These are phyloP conservation scores for Cladosporium halotolerans DNA, from an alignment of 2,329 filamentous ascomycete genomes.

Conservation along the genomic window DNA sequence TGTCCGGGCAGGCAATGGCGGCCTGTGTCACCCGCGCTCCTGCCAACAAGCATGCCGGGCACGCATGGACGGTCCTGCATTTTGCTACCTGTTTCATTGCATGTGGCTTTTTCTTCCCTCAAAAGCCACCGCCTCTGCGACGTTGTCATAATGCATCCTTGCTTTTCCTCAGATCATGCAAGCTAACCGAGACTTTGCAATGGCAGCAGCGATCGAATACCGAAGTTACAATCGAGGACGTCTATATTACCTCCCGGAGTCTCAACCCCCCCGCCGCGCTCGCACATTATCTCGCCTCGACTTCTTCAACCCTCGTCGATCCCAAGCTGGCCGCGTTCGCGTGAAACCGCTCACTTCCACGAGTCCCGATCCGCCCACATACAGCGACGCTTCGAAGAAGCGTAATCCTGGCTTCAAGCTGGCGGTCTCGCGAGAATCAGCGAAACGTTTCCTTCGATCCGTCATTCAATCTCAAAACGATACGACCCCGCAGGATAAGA, in stretches of 20 bases:
- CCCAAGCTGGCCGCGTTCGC: slow-evolving; percentile 8
- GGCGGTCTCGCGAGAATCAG: slow-evolving; percentile 45
- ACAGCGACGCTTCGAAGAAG: not conserved
- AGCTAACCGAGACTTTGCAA: slow-evolving; percentile 2
- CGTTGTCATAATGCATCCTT: not conserved
- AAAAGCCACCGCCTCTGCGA: no score
- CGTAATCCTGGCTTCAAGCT: slow-evolving; percentile 35
- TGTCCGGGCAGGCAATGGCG: slow-evolving; percentile 8
- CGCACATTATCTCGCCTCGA: slow-evolving; percentile 19
- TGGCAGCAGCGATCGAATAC: slow-evolving; percentile 10
- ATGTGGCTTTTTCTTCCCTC: not conserved
- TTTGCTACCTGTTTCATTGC: not conserved
- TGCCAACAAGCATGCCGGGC: slow-evolving; percentile 4
- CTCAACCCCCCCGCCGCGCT: not conserved
- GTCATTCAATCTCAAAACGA: slow-evolving; percentile 29
- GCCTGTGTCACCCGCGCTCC: slow-evolving; percentile 8
- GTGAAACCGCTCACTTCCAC: slow-evolving; percentile 3
- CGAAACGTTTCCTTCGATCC: slow-evolving; percentile 44
- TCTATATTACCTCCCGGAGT: slow-evolving; percentile 1
- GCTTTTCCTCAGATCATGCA: not conserved
- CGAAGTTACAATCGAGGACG: slow-evolving; percentile 4
- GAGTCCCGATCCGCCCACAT: slow-evolving; percentile 1
- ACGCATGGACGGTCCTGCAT: slow-evolving; percentile 11
- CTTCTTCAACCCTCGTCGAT: slow-evolving; percentile 21
- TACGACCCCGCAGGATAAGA: slow-evolving; percentile 13